Conservation (phyloP, 495 filamentous ascomycete genomes). For the Tuber aestivum region DNA sequence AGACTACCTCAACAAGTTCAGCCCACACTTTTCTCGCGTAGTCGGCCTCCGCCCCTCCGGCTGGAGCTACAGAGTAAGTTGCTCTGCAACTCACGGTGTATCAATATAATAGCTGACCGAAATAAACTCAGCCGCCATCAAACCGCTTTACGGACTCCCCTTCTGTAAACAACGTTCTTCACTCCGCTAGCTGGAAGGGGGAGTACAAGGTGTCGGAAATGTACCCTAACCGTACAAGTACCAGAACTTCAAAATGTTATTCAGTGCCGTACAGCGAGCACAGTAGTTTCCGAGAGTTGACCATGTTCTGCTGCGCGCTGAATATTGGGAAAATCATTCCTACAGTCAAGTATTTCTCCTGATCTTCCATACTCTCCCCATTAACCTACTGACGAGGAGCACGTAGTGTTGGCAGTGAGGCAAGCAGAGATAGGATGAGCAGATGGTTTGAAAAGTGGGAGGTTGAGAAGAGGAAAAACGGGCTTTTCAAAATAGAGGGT, state of each 20-base stretch:
- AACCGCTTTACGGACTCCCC: slow-evolving; percentile 60
- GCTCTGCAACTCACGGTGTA: not conserved
- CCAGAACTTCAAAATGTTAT: slow-evolving; percentile 69
- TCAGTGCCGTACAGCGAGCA: slow-evolving; percentile 95
- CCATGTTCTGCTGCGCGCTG: slow-evolving; percentile 83
- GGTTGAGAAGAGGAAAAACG: slow-evolving; percentile 73
- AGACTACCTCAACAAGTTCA: slow-evolving; percentile 74
- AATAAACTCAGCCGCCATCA: slow-evolving; percentile 50
- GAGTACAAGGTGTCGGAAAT: slow-evolving; percentile 61
- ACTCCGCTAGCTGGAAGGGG: slow-evolving; percentile 66
- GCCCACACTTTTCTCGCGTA: slow-evolving; percentile 70
- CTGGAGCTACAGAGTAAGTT: slow-evolving; percentile 66
- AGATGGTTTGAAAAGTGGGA: slow-evolving; percentile 84
- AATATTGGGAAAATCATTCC: slow-evolving; percentile 83
- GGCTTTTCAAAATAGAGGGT: slow-evolving; percentile 55
- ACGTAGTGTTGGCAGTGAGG: slow-evolving; percentile 53
- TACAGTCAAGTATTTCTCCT: slow-evolving; percentile 62
- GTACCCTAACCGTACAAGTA: slow-evolving; percentile 70
- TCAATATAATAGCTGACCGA: not conserved
- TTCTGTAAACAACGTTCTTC: slow-evolving; percentile 61
- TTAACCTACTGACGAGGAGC: not conserved
- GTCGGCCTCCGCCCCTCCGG: slow-evolving; percentile 90
- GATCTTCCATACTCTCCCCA: not conserved
- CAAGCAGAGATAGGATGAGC: slow-evolving; percentile 72
- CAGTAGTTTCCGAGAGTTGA: slow-evolving; percentile 85